Conservation (phyloP, 2,329 filamentous ascomycete species). For the Ascochyta pisi region DNA sequence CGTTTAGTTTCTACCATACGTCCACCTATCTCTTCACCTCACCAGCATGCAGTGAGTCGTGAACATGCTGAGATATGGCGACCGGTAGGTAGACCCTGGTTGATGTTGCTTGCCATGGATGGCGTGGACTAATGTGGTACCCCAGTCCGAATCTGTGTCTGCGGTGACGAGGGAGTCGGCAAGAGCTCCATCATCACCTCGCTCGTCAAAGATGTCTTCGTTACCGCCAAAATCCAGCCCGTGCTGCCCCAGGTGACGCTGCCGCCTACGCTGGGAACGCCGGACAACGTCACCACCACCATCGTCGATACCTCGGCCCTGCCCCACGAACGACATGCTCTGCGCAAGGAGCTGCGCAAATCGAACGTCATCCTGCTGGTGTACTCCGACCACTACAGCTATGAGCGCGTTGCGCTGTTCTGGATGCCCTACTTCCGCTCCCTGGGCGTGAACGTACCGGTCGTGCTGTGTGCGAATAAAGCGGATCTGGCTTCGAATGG, state of each 20-base stretch:
- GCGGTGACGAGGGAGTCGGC: slow-evolving; percentile 81
- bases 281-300: slow-evolving; percentile 95
- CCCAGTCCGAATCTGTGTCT: slow-evolving; percentile 88
- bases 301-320: slow-evolving; percentile 97
- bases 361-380: slow-evolving; percentile 96
- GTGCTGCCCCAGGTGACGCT: slow-evolving; percentile 95
- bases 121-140: slow-evolving; percentile 9
- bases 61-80: slow-evolving; percentile 35
- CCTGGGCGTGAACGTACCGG: slow-evolving; percentile 96
- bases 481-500: slow-evolving; percentile 81
- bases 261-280: slow-evolving; percentile 88
- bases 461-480: slow-evolving; percentile 97
- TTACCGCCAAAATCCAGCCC: slow-evolving; percentile 92
- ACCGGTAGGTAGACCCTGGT: slow-evolving; percentile 30
- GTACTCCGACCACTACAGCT: slow-evolving; percentile 98
- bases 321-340: slow-evolving; percentile 86
- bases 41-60: slow-evolving; percentile 21
- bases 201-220: slow-evolving; percentile 95
- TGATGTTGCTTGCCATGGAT: slow-evolving; percentile 7
- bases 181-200: slow-evolving; percentile 76
- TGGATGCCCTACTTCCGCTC: slow-evolving; percentile 99
- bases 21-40: background rate
- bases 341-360: slow-evolving; percentile 94
- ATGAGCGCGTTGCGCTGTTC: slow-evolving; percentile 94
- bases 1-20: no score